These are phyloP conservation scores for Fusarium cyanostomum DNA, from an alignment of 2,329 filamentous ascomycete genomes.

Conservation along the genomic window DNA sequence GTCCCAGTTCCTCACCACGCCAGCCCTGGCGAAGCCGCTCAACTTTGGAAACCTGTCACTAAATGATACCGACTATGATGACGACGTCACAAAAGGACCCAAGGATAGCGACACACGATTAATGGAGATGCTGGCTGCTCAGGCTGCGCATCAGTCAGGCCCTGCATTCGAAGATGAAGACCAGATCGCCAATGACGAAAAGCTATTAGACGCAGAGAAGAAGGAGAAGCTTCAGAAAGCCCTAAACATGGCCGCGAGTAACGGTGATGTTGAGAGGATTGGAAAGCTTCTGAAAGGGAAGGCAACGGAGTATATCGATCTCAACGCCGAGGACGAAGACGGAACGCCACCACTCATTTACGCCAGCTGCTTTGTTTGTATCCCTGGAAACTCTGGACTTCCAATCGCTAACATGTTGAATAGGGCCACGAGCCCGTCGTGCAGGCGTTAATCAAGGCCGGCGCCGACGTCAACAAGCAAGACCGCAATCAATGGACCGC, in stretches of 20 bases:
- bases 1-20: slow-evolving; percentile 92
- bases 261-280: slow-evolving; percentile 88
- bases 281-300: slow-evolving; percentile 77
- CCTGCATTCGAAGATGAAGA: slow-evolving; percentile 81
- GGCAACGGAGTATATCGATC: slow-evolving; percentile 79
- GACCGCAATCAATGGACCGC: slow-evolving; percentile 98
- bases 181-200: slow-evolving; percentile 77
- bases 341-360: slow-evolving; percentile 97
- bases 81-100: slow-evolving; percentile 62
- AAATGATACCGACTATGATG: slow-evolving; percentile 80
- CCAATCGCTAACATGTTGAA: slow-evolving; percentile 4
- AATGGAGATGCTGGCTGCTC: slow-evolving; percentile 95
- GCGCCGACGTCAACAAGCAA: slow-evolving; percentile 89
- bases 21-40: slow-evolving; percentile 83
- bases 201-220: slow-evolving; percentile 80
- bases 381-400: neutral
- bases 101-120: slow-evolving; percentile 85
- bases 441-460: slow-evolving; percentile 81
- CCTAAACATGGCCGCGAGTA: slow-evolving; percentile 94
- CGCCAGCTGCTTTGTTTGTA: slow-evolving; percentile 90
- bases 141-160: slow-evolving; percentile 82
- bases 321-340: slow-evolving; percentile 90
- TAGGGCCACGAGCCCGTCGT: slow-evolving; percentile 92
- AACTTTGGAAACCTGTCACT: slow-evolving; percentile 84
- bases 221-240: slow-evolving; percentile 83